A percentile compares a stretch with the other conserved stretches of the same genome.
phyloP scores from a whole-genome alignment of 192 early-diverging fungal genomes.

The Linnemannia zychae region DNA sequence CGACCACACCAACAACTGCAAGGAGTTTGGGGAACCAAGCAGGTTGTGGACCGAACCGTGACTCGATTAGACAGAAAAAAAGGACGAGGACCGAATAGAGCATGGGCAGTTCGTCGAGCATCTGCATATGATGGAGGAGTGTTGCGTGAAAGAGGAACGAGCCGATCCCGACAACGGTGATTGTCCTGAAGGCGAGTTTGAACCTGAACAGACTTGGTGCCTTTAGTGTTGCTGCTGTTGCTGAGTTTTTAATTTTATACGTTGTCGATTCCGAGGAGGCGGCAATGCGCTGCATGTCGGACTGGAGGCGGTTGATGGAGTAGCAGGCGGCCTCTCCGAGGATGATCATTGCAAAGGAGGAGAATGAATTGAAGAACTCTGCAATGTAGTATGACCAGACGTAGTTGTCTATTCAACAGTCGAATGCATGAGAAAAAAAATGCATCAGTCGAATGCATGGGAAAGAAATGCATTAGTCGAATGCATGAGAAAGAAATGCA shows the following conservation, averaged over 20 bases:
- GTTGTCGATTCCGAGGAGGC: not conserved
- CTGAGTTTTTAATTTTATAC: too few relatives aligned
- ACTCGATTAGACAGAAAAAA: slow-evolving; percentile 59
- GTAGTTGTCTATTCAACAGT: slow-evolving; percentile 59
- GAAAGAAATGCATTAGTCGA: not conserved
- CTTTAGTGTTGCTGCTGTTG: not conserved
- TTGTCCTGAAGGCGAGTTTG: slow-evolving; percentile 67
- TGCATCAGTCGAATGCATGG: not conserved
- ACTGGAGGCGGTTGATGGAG: slow-evolving; percentile 28
- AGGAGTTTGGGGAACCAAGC: slow-evolving; percentile 60
- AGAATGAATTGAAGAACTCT: slow-evolving; percentile 76
- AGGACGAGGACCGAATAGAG: slow-evolving; percentile 46
- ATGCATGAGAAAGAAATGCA: too few relatives aligned
- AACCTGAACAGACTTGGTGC: slow-evolving; percentile 59
- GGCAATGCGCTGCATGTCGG: slow-evolving; percentile 14
- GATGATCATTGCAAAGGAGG: slow-evolving; percentile 76
- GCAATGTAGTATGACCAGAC: slow-evolving; percentile 64
- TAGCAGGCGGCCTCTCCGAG: slow-evolving; percentile 66
- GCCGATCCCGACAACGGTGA: slow-evolving; percentile 82
- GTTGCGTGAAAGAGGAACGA: slow-evolving; percentile 86
- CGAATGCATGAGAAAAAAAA: not conserved
- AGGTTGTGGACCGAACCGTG: slow-evolving; percentile 58
- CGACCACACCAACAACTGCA: slow-evolving; percentile 61
- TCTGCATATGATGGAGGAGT: slow-evolving; percentile 76
- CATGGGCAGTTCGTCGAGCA: slow-evolving; percentile 70